Base-by-base conservation (phyloP, 306 rosid genomes). In the Citrullus colocynthis region DNA sequence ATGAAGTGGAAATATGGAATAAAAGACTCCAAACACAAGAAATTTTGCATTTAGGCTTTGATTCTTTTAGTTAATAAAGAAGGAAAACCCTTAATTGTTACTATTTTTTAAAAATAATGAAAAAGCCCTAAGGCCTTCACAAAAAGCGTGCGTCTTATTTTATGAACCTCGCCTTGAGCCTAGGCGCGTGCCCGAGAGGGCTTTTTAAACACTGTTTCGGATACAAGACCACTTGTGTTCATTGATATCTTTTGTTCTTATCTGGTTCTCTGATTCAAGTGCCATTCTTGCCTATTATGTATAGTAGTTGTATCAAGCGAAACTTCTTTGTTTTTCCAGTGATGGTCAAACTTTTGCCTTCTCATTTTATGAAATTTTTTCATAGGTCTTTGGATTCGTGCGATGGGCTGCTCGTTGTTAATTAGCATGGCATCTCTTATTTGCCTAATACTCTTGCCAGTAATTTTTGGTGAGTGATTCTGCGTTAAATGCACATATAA, bases 361-460 rank as follows among this genome's bases (percentile, higher is more conserved):
- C 30, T 24, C 51, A 16, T 20, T 55, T 80, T 78, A 20, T 48
- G 12, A 71, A 34, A 11, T 15, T 69, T 73, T 14, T 78, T 49
- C 85, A 34, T 41, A 95, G 98, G 93, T 28, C 98, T 94, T 57
- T 94, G 97, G 98, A 32, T 89, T 75, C 86, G 81, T 83, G 96
- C 98, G 6, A 34, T 94, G 90, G 97, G 97, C 44, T 94, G 98
- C 89, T 94, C 98, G 5, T 82, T 94, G 86, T 89, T 94, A 82
- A 97, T 94, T 81, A 94, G 98, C 90, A 89, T 90, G 96, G 98
- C 97, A 85, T 92, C 98, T 70, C 95, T 94, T 74, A 82, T 87
- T 67, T 94, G 98, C 90, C 83, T 94, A 79, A 86, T 89, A 87
- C 75, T 80, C 82, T 82, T 95, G 88, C 98, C 98, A 54, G 83